Conservation (phyloP, 352 stramenopile genomes). For the Phytophthora hybrid region DNA sequence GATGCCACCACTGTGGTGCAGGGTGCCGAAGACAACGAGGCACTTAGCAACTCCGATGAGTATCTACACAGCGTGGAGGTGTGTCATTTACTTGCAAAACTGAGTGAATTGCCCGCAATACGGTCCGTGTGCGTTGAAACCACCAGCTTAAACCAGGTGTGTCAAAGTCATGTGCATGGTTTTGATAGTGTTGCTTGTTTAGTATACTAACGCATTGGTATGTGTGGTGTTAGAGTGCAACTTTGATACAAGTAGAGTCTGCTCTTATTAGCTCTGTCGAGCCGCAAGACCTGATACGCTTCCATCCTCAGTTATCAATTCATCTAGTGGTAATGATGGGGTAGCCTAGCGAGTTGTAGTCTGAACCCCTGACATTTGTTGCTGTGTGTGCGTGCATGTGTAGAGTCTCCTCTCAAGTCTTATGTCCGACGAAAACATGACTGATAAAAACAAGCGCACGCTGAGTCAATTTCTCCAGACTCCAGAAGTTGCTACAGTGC, state of each 20-base stretch:
- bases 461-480: conserved; percentile 79
- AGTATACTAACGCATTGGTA: neutral
- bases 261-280: conserved; percentile 59
- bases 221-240: conserved; percentile 51
- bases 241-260: conserved; percentile 76
- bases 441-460: conserved; percentile 73
- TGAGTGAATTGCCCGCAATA: conserved; percentile 60
- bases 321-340: conserved; percentile 62
- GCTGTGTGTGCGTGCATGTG: neutral
- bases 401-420: conserved; percentile 75
- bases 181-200: too few relatives aligned
- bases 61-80: conserved; percentile 74
- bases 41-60: conserved; percentile 61
- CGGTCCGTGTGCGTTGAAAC: conserved; percentile 58
- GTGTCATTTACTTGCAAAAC: conserved; percentile 66
- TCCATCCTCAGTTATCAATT: conserved; percentile 76
- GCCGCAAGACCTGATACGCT: conserved; percentile 56
- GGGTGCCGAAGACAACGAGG: conserved; percentile 48
- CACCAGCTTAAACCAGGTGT: conserved; percentile 82
- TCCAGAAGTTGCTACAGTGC: conserved; percentile 68
- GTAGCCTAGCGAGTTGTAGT: neutral
- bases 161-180: neutral
- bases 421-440: conserved; percentile 52
- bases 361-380: conserved; percentile 1
- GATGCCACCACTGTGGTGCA: conserved; percentile 56